Percentiles rank a stretch among this genome's conserved stretches.
phyloP scores from a whole-genome alignment of 2,329 filamentous ascomycete species.

The Xylaria multiplex region DNA sequence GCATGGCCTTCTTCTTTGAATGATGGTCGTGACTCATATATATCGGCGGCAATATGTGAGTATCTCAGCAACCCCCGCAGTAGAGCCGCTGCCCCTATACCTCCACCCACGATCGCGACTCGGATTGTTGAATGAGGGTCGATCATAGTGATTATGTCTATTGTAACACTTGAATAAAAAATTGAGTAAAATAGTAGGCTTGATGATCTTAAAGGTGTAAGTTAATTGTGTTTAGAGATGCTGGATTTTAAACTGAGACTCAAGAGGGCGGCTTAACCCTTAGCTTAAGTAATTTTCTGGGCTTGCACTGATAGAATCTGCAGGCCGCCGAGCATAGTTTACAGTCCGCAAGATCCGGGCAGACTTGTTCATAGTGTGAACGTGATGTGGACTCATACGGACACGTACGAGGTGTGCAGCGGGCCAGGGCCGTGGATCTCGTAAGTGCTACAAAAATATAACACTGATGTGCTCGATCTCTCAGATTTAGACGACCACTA shows the following conservation, averaged over 20 bases:
- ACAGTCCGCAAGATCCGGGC: slow-evolving; percentile 5
- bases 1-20: slow-evolving; percentile 44
- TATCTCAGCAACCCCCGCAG: slow-evolving; percentile 45
- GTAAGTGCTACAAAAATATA: slow-evolving; percentile 25
- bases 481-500: slow-evolving; percentile 13
- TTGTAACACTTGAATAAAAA: background rate
- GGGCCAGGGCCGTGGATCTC: slow-evolving; percentile 6
- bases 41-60: slow-evolving; percentile 46
- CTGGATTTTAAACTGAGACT: background rate
- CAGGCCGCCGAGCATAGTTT: background rate
- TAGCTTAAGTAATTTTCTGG: slow-evolving; percentile 29
- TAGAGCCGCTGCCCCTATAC: slow-evolving; percentile 41
- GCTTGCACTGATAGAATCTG: slow-evolving; percentile 5
- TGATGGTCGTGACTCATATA: slow-evolving; percentile 45
- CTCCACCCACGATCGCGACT: slow-evolving; percentile 48
- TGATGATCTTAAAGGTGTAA: background rate
- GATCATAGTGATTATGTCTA: slow-evolving; percentile 35
- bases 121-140: slow-evolving; percentile 41
- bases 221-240: slow-evolving; percentile 1
- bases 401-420: background rate
- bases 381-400: slow-evolving; percentile 2
- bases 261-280: slow-evolving; percentile 3
- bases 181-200: background rate
- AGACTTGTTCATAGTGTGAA: slow-evolving; percentile 22
- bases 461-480: slow-evolving; percentile 2